Evolutionary conservation across 192 early-diverging fungal genomes (phyloP), one percentile per base, ranked within the genome.

Genomic region (Funneliformis geosporum): DNA sequence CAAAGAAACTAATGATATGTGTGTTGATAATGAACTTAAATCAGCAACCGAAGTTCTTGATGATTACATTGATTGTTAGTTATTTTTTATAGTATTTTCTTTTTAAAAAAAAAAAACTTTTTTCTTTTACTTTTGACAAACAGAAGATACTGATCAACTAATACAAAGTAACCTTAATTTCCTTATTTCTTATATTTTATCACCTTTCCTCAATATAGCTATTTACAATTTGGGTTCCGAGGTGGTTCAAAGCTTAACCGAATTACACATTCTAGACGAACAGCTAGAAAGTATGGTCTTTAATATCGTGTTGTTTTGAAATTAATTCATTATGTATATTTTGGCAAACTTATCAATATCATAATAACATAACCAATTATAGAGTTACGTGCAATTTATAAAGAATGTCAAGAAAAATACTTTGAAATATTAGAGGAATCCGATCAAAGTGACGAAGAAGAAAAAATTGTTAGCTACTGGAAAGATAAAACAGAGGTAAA

Each of bases 401-500:
- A 69, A 14, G 67, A 43, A 69, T 69, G 67, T 39, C 67, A 69
- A 39, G 67, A 69, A 9, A 69, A 69, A 69, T 40, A 42, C 21
- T 69, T 69, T 21, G 67, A 55, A 55, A 16, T 39, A 21, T 42
- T 33, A 2, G 39, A 40, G 67, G 67, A 69, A 40, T 69, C 67
- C 18, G 67, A 69, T n/a, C 67, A 69, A 33, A 69, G 21, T 40
- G 67, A 69, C n/a, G 67, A 69, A 40, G 38, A 42, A n/a, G 67
- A 69, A 14, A 69, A 39, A 69, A 39, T n/a, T 23, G 12, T 9
- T 10, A 69, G 67, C 21, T 69, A 69, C n/a, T 69, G 67, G 67
- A 69, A n/a, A 69, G 39, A 42, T 69, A 69, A 40, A 39, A 39
- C 67, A 69, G 67, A 40, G 67, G 67, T 69, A 69, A n/a, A 39